Evolutionary conservation across 345 rosid genomes (phyloP).

Genomic region (Eucalyptus marginata): DNA sequence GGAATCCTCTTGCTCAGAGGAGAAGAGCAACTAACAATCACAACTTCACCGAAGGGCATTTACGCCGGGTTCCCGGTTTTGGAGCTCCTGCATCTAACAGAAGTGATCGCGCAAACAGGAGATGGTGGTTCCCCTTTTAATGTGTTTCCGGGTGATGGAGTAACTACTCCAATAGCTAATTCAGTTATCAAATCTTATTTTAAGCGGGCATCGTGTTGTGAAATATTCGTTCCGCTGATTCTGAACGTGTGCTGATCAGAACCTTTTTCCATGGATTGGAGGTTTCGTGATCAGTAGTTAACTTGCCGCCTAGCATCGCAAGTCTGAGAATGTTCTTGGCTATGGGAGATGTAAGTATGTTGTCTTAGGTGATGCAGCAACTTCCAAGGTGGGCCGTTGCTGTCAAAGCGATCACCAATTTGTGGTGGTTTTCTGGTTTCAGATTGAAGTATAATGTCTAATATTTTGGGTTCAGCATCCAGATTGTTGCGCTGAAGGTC

Average conservation of each 20-base stretch:
- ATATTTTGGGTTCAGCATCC: background rate
- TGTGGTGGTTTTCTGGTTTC: background rate
- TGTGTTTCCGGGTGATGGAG: background rate
- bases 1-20: conserved; percentile 33
- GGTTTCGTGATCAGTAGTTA: background rate
- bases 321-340: background rate
- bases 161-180: background rate
- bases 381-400: background rate
- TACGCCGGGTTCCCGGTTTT: background rate
- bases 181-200: background rate
- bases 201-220: background rate
- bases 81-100: conserved; percentile 4
- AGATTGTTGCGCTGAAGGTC: background rate
- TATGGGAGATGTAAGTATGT: background rate
- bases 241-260: background rate
- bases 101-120: conserved; percentile 52
- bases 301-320: background rate
- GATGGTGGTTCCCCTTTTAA: conserved; percentile 75
- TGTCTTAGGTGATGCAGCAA: background rate
- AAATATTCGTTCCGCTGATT: background rate
- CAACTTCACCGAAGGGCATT: background rate
- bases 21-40: conserved; percentile 11
- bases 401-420: background rate
- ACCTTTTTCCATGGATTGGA: background rate
- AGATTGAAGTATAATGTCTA: background rate